Evolutionary conservation across 1,284 basidiomycete species (phyloP).

Genomic region (Chalciporus sp.): DNA sequence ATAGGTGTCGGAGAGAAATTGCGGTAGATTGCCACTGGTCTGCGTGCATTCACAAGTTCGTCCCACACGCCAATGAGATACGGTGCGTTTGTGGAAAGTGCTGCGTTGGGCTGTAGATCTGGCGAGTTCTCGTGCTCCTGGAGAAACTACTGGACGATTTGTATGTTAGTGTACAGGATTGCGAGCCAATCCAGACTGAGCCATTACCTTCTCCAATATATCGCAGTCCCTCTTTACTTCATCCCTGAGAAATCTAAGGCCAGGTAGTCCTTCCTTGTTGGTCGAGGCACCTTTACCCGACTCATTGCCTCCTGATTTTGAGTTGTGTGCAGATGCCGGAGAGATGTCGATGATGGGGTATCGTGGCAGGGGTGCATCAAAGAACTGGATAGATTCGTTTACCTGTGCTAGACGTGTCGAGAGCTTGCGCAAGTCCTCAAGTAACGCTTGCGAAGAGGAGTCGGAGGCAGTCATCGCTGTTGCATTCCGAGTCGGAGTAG

Average conservation of each 20-base stretch:
- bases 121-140: conserved; percentile 41
- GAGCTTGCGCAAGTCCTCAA: conserved; percentile 2
- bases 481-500: neutral
- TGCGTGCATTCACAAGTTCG: conserved; percentile 61
- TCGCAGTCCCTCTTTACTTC: conserved; percentile 45
- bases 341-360: conserved; percentile 12
- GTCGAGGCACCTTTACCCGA: neutral
- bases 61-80: conserved; percentile 80
- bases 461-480: neutral
- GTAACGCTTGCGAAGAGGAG: neutral
- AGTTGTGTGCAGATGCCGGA: neutral
- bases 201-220: conserved; percentile 41
- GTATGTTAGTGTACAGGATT: neutral
- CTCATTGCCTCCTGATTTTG: neutral
- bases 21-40: conserved; percentile 62
- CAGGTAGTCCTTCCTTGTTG: conserved; percentile 32
- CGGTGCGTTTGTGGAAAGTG: conserved; percentile 72
- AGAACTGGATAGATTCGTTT: conserved; percentile 8
- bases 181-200: too few relatives aligned
- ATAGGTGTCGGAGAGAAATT: conserved; percentile 40
- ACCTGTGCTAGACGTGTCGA: conserved; percentile 3
- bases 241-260: conserved; percentile 42
- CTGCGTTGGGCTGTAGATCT: conserved; percentile 37
- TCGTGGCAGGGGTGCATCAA: neutral
- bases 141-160: conserved; percentile 59